phyloP scores from a whole-genome alignment of 1,139 yeast genomes.

The Hanseniaspora uvarum region DNA sequence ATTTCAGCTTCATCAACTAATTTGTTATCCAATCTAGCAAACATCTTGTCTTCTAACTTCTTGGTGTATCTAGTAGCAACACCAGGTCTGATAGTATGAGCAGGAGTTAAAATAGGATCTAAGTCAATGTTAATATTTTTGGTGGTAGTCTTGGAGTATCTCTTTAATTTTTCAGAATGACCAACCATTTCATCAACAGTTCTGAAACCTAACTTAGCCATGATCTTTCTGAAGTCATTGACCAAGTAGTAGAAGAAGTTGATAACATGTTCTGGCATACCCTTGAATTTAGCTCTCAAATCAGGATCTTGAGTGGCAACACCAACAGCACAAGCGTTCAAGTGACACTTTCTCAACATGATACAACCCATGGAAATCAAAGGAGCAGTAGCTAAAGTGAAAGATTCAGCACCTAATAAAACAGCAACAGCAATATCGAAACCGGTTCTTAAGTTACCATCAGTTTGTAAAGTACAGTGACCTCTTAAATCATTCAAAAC shows the following conservation, averaged over 20 bases:
- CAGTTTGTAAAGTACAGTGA: slow-evolving; percentile 88
- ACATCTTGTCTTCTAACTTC: slow-evolving; percentile 89
- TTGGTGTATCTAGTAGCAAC: slow-evolving; percentile 88
- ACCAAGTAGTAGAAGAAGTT: slow-evolving; percentile 93
- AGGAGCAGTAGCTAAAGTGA: slow-evolving; percentile 97
- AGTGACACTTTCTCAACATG: slow-evolving; percentile 88
- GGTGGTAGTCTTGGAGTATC: slow-evolving; percentile 78
- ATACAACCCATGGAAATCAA: slow-evolving; percentile 96
- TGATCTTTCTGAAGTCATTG: slow-evolving; percentile 79
- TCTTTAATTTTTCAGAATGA: slow-evolving; percentile 78
- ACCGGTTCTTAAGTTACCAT: slow-evolving; percentile 94
- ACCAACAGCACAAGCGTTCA: slow-evolving; percentile 94
- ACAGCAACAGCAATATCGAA: slow-evolving; percentile 89
- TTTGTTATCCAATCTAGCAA: slow-evolving; percentile 87
- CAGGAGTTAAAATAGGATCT: slow-evolving; percentile 90
- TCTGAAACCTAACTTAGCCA: slow-evolving; percentile 93
- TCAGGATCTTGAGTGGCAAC: slow-evolving; percentile 97
- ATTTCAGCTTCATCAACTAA: slow-evolving; percentile 90
- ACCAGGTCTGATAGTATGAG: slow-evolving; percentile 95
- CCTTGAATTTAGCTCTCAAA: slow-evolving; percentile 80
- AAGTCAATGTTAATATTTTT: slow-evolving; percentile 88
- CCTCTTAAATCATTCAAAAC: slow-evolving; percentile 94
- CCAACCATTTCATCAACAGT: slow-evolving; percentile 98
- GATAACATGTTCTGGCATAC: slow-evolving; percentile 97
- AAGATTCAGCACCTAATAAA: slow-evolving; percentile 93